Conservation (phyloP, 1,139 yeast species). For the Lodderomyces jiufengensis region DNA sequence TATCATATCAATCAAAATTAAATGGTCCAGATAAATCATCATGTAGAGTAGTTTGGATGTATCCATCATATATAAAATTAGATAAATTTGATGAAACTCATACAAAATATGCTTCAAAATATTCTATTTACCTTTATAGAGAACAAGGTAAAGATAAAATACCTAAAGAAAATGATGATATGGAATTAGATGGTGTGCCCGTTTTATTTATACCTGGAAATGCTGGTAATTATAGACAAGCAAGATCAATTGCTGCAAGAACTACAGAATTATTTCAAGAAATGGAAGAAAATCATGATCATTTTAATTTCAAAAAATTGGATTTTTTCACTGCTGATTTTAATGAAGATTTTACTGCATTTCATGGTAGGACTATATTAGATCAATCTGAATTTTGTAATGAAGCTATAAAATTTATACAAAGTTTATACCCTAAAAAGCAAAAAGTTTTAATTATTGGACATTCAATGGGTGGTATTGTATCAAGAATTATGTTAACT, state of each 20-base stretch:
- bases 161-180: constrained; percentile 22
- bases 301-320: constrained; percentile 36
- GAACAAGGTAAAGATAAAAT: constrained; percentile 69
- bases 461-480: constrained; percentile 98
- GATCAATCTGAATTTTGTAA: constrained; percentile 94
- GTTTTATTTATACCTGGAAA: constrained; percentile 94
- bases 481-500: constrained; percentile 76
- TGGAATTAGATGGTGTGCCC: constrained; percentile 66
- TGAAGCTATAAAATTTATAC: constrained; percentile 77
- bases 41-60: constrained; percentile 66
- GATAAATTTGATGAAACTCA: constrained; percentile 67
- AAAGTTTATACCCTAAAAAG: constrained; percentile 52
- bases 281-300: constrained; percentile 28
- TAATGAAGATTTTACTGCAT: constrained; percentile 94
- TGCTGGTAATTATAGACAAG: constrained; percentile 93
- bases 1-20: constrained; percentile 5
- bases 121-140: constrained; percentile 74
- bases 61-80: constrained; percentile 73
- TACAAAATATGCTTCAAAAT: constrained; percentile 73
- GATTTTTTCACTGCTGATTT: constrained; percentile 91
- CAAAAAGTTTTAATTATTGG: constrained; percentile 74
- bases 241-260: constrained; percentile 85
- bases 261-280: constrained; percentile 44
- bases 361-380: constrained; percentile 87
- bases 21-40: constrained; percentile 33